These are phyloP conservation scores for Aspergillus luchuensis DNA, from an alignment of 2,329 filamentous ascomycete genomes.

Conservation along the genomic window DNA sequence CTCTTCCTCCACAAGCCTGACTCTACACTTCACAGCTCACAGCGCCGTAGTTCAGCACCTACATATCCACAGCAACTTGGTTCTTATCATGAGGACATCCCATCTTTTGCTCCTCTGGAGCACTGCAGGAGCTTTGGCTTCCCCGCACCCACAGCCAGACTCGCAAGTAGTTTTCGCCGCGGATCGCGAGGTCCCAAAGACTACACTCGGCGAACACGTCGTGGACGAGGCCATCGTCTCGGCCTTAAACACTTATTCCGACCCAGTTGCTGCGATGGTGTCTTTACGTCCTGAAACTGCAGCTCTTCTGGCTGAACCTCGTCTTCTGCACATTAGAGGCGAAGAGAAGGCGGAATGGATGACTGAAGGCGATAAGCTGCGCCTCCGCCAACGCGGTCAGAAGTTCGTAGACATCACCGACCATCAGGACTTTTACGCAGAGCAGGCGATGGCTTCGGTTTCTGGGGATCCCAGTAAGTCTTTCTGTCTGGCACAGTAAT, in stretches of 20 bases:
- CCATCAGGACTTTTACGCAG: background rate
- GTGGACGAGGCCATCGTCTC: background rate
- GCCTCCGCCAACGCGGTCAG: background rate
- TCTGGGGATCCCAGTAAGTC: background rate
- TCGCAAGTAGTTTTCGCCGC: background rate
- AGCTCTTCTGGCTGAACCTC: background rate
- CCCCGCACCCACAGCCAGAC: background rate
- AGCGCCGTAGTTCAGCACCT: background rate
- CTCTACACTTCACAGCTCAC: no score
- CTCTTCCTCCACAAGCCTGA: background rate
- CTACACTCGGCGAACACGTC: background rate
- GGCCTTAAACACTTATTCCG: background rate
- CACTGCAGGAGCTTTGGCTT: background rate
- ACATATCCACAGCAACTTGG: background rate
- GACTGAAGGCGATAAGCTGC: constrained; percentile 8
- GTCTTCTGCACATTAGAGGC: background rate
- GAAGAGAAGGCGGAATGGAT: constrained; percentile 3
- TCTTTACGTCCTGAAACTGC: background rate
- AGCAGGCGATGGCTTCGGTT: background rate
- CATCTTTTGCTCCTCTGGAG: background rate
- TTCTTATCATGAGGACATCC: background rate
- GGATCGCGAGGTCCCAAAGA: background rate
- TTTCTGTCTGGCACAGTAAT: background rate
- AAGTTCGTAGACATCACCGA: constrained; percentile 6
- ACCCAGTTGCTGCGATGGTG: constrained; percentile 3